A percentile compares a stretch with the other conserved stretches of the same genome.
Conservation (phyloP, 495 filamentous ascomycete genomes). For the Jackrogersella multiformis region DNA sequence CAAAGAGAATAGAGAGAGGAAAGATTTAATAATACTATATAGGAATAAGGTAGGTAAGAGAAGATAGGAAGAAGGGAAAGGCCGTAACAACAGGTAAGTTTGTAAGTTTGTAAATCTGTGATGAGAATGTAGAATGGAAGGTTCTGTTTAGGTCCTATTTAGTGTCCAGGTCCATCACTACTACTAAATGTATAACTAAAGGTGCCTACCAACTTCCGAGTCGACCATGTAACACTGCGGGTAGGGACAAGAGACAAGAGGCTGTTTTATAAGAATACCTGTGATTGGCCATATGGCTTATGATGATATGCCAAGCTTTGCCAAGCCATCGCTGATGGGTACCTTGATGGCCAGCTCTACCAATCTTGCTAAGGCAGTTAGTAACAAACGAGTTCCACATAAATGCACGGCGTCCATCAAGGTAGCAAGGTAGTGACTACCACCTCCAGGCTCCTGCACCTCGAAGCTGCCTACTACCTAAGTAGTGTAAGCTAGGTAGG, state of each 20-base stretch:
- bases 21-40: background rate
- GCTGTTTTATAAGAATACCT: conserved; percentile 1
- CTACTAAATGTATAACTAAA: too few relatives aligned
- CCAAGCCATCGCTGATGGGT: conserved; percentile 21
- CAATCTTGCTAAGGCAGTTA: conserved; percentile 24
- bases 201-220: conserved; percentile 23
- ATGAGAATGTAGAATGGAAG: conserved; percentile 13
- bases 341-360: conserved; percentile 45
- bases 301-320: conserved; percentile 39
- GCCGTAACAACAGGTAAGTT: background rate
- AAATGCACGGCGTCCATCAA: conserved; percentile 16
- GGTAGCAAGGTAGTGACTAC: background rate
- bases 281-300: conserved; percentile 25
- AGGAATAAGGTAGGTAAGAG: background rate
- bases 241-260: conserved; percentile 22
- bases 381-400: conserved; percentile 27
- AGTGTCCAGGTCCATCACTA: conserved; percentile 4
- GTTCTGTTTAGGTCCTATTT: conserved; percentile 36
- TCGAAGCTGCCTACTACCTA: too few relatives aligned
- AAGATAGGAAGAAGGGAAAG: conserved; percentile 1
- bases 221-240: conserved; percentile 18
- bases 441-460: too few relatives aligned
- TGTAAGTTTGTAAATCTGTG: background rate
- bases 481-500: too few relatives aligned
- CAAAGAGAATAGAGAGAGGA: background rate